Evolutionary conservation across 2,329 filamentous ascomycete species (phyloP).

Genomic region (Colletotrichum destructivum): DNA sequence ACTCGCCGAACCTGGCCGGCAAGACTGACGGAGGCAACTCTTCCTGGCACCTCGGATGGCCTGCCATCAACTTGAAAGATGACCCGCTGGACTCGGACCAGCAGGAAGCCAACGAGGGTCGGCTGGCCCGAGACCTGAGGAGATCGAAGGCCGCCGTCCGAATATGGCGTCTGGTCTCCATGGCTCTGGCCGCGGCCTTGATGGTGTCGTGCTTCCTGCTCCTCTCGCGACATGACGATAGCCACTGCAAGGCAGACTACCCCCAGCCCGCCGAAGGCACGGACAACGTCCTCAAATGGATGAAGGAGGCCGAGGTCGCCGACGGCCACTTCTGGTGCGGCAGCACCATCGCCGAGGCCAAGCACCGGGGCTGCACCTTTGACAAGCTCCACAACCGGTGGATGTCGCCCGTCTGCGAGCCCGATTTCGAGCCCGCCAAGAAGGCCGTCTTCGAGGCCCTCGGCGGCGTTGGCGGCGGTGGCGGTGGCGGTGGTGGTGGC

Average conservation of each 20-base stretch:
- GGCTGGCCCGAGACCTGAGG: not conserved
- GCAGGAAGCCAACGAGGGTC: not conserved
- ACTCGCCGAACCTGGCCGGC: not conserved
- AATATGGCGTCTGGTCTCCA: slow-evolving; percentile 10
- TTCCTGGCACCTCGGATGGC: not conserved
- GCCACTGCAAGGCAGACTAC: not conserved
- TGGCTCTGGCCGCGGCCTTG: not conserved
- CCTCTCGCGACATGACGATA: not conserved
- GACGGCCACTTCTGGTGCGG: slow-evolving; percentile 29
- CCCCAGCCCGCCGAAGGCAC: slow-evolving; percentile 23
- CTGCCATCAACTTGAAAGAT: not conserved
- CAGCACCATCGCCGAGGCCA: slow-evolving; percentile 10
- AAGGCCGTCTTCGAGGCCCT: not conserved
- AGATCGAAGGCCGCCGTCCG: not conserved
- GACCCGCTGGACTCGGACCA: not conserved
- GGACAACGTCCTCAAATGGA: slow-evolving; percentile 26
- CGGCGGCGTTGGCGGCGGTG: not conserved
- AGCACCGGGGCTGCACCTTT: slow-evolving; percentile 16
- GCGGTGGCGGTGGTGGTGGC: too few species aligned
- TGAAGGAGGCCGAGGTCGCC: slow-evolving; percentile 18
- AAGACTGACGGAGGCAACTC: not conserved
- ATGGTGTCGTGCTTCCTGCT: not conserved
- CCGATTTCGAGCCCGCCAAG: slow-evolving; percentile 10
- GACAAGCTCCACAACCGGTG: slow-evolving; percentile 31
- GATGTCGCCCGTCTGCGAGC: slow-evolving; percentile 19